Evolutionary conservation across 2,329 filamentous ascomycete genomes (phyloP), one percentile per base, ranked within the genome.

Genomic region (Canariomyces notabilis): DNA sequence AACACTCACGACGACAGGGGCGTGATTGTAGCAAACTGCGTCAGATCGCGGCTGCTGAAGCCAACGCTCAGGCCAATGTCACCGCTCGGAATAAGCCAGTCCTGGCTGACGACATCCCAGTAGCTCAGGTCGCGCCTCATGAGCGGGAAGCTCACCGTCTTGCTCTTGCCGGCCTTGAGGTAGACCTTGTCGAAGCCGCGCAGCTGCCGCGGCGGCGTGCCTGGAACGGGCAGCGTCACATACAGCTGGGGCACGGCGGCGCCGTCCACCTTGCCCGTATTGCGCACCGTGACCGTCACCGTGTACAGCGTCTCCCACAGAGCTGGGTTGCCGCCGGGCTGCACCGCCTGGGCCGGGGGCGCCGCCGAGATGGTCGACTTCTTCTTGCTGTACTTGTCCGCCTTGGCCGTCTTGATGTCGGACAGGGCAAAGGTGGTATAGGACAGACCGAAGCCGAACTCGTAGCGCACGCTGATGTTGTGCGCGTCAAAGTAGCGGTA

Each of bases 361-460:
- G 42, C 45, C 19, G 26, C 33, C 9, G 38, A 19, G 38, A 37
- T 43, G 18, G 40, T 45, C n/a, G n/a, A n/a, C n/a, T n/a, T n/a
- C n/a, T n/a, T n/a, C n/a, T n/a, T n/a, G n/a, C n/a, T 19, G n/a
- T 37, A 31, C 15, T 34, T 22, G 34, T 31, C 20, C 7, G 22
- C 41, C 14, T 26, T 11, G 11, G n/a, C n/a, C n/a, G 11, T n/a
- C 66, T 75, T 29, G 74, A 69, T 0, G 64, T 65, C 3, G 72
- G 73, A 59, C 43, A n/a, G n/a, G n/a, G 76, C 65, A 61, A 93
- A 90, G 2, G 74, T 83, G 1, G 87, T 87, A 72, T 91, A 93
- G 0, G 80, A 85, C 8, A 93, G 71, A 46, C 88, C 88, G 56
- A 77, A 85, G 5, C 87, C 87, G 55, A 91, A 93, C 58, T 87